Conservation (phyloP, 441 rosid species). For the Pelargonium australe region DNA sequence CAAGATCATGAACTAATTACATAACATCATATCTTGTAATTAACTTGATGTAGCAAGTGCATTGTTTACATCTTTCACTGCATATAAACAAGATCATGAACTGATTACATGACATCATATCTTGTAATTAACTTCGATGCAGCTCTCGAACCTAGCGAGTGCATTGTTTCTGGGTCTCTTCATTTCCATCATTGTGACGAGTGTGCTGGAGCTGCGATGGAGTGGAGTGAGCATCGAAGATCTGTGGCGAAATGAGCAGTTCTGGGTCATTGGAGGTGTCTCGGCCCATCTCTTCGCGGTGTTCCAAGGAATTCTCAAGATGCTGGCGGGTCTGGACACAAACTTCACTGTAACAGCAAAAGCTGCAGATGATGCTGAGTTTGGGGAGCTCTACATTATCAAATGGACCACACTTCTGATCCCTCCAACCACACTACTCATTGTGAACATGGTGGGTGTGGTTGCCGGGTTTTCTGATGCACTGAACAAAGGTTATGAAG, state of each 20-base stretch:
- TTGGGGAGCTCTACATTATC: slow-evolving; percentile 80
- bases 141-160: slow-evolving; percentile 90
- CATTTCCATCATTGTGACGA: slow-evolving; percentile 71
- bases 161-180: slow-evolving; percentile 79
- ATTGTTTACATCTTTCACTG: slow-evolving; percentile 30
- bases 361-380: slow-evolving; percentile 82
- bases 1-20: no score
- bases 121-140: slow-evolving; percentile 23
- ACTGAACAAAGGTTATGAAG: slow-evolving; percentile 81
- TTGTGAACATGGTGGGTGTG: slow-evolving; percentile 75
- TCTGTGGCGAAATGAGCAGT: slow-evolving; percentile 99
- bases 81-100: no score
- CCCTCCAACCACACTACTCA: slow-evolving; percentile 72
- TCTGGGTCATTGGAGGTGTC: slow-evolving; percentile 96
- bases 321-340: slow-evolving; percentile 82
- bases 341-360: slow-evolving; percentile 92
- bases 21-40: slow-evolving; percentile 3
- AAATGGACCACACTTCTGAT: slow-evolving; percentile 87
- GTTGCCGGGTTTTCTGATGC: slow-evolving; percentile 81
- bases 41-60: slow-evolving; percentile 45
- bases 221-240: slow-evolving; percentile 88
- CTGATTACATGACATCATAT: not conserved
- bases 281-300: slow-evolving; percentile 90
- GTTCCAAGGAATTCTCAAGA: slow-evolving; percentile 92
- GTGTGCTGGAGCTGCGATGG: slow-evolving; percentile 92